A percentile compares a stretch with the other conserved stretches of the same genome.
Conservation (phyloP, 2,329 filamentous ascomycete genomes). For the Pseudogymnoascus sp. region DNA sequence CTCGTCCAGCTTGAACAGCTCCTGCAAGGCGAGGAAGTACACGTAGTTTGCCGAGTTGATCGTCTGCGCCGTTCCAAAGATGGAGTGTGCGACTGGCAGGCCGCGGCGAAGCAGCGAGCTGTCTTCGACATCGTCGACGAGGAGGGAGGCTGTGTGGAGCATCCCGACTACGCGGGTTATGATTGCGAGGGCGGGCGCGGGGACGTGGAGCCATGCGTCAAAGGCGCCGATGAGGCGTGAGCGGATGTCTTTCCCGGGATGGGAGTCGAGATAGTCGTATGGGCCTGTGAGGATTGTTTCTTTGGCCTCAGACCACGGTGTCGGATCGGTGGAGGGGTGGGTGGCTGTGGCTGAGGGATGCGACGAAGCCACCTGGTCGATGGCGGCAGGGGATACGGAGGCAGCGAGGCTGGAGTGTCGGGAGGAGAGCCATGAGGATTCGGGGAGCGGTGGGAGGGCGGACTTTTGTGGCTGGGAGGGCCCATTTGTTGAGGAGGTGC, state of each 20-base stretch:
- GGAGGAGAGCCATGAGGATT: conserved; percentile 26
- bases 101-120: conserved; percentile 67
- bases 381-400: conserved; percentile 15
- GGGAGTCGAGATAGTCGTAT: conserved; percentile 69
- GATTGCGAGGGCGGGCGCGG: conserved; percentile 56
- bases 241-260: conserved; percentile 80
- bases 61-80: conserved; percentile 79
- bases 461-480: conserved; percentile 21
- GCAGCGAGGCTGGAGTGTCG: not conserved
- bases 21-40: conserved; percentile 71
- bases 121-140: conserved; percentile 86
- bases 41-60: conserved; percentile 89
- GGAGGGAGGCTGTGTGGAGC: conserved; percentile 75
- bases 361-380: conserved; percentile 3
- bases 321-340: conserved; percentile 25
- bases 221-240: conserved; percentile 72
- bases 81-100: conserved; percentile 71
- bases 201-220: conserved; percentile 72
- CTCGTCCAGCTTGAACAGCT: conserved; percentile 63
- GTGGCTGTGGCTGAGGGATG: conserved; percentile 20
- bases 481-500: conserved; percentile 56
- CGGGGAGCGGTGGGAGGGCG: conserved; percentile 47
- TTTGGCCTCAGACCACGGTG: conserved; percentile 60
- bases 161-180: conserved; percentile 76
- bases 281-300: conserved; percentile 70